Evolutionary conservation across 2,329 filamentous ascomycete genomes (phyloP).

Genomic region (Acrocalymma vagum): DNA sequence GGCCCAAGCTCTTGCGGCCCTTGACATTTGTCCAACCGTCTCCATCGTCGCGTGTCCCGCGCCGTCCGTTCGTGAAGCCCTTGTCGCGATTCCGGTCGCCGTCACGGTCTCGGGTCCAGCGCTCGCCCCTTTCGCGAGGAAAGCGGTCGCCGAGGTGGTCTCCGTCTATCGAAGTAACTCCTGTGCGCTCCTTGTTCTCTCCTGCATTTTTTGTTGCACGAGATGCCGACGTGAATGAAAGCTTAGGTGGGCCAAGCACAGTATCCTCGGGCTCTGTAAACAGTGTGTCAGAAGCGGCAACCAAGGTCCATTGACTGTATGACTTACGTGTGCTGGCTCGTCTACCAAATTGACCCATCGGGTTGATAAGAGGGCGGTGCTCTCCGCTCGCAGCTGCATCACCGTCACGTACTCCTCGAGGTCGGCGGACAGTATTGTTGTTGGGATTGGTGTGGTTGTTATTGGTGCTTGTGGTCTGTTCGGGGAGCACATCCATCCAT

Average conservation of each 20-base stretch:
- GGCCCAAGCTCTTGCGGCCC: constrained; percentile 76
- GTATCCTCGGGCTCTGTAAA: constrained; percentile 77
- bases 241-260: constrained; percentile 84
- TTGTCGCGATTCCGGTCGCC: constrained; percentile 47
- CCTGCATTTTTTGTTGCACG: constrained; percentile 57
- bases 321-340: constrained; percentile 55
- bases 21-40: constrained; percentile 81
- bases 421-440: constrained; percentile 35
- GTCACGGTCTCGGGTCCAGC: constrained; percentile 54
- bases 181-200: constrained; percentile 45
- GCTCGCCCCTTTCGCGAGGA: constrained; percentile 43
- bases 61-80: constrained; percentile 47
- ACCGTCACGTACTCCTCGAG: constrained; percentile 33
- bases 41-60: constrained; percentile 60
- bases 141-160: constrained; percentile 47
- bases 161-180: constrained; percentile 46
- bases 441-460: constrained; percentile 15
- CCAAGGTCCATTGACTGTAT: constrained; percentile 53
- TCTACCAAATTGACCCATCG: constrained; percentile 47
- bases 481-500: constrained; percentile 83
- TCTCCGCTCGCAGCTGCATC: constrained; percentile 34
- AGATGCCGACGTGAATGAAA: constrained; percentile 81
- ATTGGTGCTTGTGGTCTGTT: constrained; percentile 23
- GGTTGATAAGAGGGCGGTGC: constrained; percentile 39
- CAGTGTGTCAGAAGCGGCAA: constrained; percentile 39